Evolutionary conservation across 1,284 basidiomycete genomes (phyloP).

Genomic region (Tremellales sp.): DNA sequence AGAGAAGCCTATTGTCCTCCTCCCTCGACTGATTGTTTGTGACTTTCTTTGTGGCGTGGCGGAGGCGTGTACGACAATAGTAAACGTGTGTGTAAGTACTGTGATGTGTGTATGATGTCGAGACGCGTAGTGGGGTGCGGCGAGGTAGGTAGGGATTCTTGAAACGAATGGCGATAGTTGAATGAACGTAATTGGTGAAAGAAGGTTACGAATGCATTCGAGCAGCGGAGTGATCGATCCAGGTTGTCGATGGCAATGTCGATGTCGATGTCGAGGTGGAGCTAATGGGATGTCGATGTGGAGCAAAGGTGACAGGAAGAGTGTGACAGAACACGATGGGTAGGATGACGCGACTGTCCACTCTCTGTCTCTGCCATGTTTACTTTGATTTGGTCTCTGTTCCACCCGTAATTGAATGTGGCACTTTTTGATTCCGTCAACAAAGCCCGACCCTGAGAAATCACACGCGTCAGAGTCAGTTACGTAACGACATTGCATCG

Average conservation of each 20-base stretch:
- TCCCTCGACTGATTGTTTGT: not conserved
- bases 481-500: too few species aligned
- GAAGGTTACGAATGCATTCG: not conserved
- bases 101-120: not conserved
- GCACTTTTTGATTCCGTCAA: not conserved
- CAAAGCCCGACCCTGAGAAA: not conserved
- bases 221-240: not conserved
- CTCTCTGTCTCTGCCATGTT: not conserved
- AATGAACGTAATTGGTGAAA: not conserved
- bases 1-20: too few species aligned
- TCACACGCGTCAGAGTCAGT: too few species aligned
- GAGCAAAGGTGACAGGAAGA: not conserved
- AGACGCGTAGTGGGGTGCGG: not conserved
- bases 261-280: not conserved
- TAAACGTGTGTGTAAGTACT: not conserved
- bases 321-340: not conserved
- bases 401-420: not conserved
- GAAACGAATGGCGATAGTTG: not conserved
- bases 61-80: not conserved
- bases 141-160: not conserved
- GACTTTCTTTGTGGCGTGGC: not conserved
- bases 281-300: not conserved
- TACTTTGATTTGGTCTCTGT: not conserved
- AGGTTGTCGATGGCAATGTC: not conserved
- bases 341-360: conserved; percentile 1